Conservation (phyloP, 2,329 filamentous ascomycete genomes). For the Fusarium lateritium region DNA sequence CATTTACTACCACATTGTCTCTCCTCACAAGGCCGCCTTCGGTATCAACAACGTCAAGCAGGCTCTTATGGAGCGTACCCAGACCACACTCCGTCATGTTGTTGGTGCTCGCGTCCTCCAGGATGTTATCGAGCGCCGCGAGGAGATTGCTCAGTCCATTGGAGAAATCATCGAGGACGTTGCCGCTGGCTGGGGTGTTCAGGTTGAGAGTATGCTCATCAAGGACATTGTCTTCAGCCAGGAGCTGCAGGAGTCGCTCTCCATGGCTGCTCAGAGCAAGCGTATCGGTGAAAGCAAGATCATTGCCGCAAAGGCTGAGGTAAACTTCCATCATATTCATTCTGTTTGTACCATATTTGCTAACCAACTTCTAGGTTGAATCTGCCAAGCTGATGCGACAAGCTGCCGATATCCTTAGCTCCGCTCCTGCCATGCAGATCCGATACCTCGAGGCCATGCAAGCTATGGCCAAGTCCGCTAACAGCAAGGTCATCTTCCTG, state of each 20-base stretch:
- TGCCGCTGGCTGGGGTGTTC: conserved; percentile 92
- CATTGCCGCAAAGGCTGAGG: conserved; percentile 94
- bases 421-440: conserved; percentile 97
- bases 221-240: conserved; percentile 99
- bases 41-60: conserved; percentile 95
- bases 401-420: conserved; percentile 93
- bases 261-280: conserved; percentile 99
- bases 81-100: conserved; percentile 97
- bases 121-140: conserved; percentile 97
- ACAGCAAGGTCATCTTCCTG: conserved; percentile 90
- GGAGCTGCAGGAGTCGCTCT: conserved; percentile 94
- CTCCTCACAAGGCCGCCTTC: conserved; percentile 96
- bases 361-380: conserved; percentile 73
- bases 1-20: conserved; percentile 98
- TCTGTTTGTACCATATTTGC: neutral
- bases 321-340: conserved; percentile 40
- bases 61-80: conserved; percentile 97
- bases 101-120: conserved; percentile 95
- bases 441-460: conserved; percentile 99
- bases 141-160: conserved; percentile 96
- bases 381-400: conserved; percentile 93
- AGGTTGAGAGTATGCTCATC: conserved; percentile 98
- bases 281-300: conserved; percentile 98
- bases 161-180: conserved; percentile 98
- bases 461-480: conserved; percentile 95